Base-by-base conservation (phyloP, 1,284 basidiomycete genomes). In the Boletus chippewaensis region DNA sequence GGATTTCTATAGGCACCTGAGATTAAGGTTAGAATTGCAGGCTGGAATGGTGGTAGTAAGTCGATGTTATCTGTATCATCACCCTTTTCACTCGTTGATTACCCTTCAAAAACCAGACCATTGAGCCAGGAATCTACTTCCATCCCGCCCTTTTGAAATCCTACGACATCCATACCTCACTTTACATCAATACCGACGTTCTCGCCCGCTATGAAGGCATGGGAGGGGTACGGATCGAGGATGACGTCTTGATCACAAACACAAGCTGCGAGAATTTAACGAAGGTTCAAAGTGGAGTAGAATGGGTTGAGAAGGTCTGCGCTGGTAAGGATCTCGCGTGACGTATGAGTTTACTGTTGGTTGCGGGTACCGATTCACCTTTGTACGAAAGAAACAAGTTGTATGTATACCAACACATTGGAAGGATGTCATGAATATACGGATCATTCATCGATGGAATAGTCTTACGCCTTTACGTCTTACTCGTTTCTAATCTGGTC, bases 101-200 rank as follows among this genome's bases (percentile, higher is more conserved):
- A 20, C 11, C 11, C 10, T 40, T 46, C 22, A 32, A 40, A 18
- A 47, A 56, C 12, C 51, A 87, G 80, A 90, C 88, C 0, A 85
- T 95, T 24, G 93, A 96, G 61, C 93, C 93, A 0, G 92, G 93
- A 0, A 83, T 84, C 60, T 94, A 94, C 69, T 92, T 92, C 73
- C 84, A 85, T 4, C 83, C 85, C 2, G 83, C 90, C 59, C 74
- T 92, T 20, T 73, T 95, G 35, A 77, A 80, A 3, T 72, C 80
- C n/a, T 74, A 87, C 40, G 45, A 45, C 16, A 35, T 66, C 11
- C 77, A 82, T 8, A 71, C 80, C 52, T 90, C 84, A 7, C 76
- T 75, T 51, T 79, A 83, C 58, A 82, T 95, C 55, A 74, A 94
- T 61, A 76, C 80, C 13, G 81, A 80, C 2, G 77, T 87, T 11